Evolutionary conservation across 345 rosid species (phyloP).

Genomic region (Salix suchowensis): DNA sequence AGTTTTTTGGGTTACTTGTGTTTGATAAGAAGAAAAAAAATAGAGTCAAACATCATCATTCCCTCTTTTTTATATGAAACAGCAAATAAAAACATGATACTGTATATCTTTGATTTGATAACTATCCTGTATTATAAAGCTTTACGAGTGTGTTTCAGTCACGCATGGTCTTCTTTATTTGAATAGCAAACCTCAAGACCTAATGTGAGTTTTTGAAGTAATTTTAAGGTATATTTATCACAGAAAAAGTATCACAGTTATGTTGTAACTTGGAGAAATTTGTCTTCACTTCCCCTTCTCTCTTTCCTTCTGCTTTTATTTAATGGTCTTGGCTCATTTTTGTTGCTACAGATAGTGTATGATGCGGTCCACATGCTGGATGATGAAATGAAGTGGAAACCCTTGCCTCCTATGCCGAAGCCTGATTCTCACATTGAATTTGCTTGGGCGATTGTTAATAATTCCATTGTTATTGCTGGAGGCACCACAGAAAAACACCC

Average conservation of each 20-base stretch:
- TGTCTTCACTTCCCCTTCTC: not conserved
- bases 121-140: not conserved
- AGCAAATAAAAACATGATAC: not conserved
- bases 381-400: slow-evolving; percentile 86
- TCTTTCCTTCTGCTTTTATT: not conserved
- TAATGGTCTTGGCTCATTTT: not conserved
- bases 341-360: slow-evolving; percentile 66
- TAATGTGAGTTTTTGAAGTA: not conserved
- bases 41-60: not conserved
- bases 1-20: slow-evolving; percentile 2
- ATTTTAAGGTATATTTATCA: not conserved
- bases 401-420: slow-evolving; percentile 73
- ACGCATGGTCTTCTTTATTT: not conserved
- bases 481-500: slow-evolving; percentile 98
- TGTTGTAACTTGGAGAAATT: not conserved
- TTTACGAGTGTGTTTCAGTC: not conserved
- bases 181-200: not conserved
- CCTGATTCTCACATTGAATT: slow-evolving; percentile 94
- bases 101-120: not conserved
- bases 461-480: slow-evolving; percentile 77
- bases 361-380: slow-evolving; percentile 86
- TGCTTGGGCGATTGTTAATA: slow-evolving; percentile 88
- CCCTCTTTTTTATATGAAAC: not conserved
- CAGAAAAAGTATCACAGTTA: not conserved
- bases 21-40: not conserved